These are phyloP conservation scores for Kuraishia piskuri DNA, from an alignment of 805 yeast genomes.

Conservation along the genomic window DNA sequence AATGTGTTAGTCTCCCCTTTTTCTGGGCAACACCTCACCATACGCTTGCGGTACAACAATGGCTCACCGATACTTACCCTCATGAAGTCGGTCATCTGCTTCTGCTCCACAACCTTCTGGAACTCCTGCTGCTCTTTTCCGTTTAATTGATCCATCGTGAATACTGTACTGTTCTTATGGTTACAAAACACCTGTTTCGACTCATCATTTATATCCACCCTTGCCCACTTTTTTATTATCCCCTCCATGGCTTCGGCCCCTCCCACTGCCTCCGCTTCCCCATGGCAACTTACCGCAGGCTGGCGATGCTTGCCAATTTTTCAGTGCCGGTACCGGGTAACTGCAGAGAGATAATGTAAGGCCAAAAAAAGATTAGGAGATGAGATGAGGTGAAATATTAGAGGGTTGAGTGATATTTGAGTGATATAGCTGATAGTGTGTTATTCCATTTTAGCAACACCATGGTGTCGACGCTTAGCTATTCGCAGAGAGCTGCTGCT, in stretches of 20 bases:
- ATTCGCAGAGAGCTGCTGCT: slow-evolving; percentile 56
- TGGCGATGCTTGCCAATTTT: neutral
- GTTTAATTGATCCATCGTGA: slow-evolving; percentile 86
- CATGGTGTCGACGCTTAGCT: slow-evolving; percentile 23
- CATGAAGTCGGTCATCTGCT: slow-evolving; percentile 99
- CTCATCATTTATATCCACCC: neutral
- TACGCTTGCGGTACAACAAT: neutral
- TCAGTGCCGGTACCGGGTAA: neutral
- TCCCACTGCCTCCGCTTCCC: neutral
- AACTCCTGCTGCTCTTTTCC: slow-evolving; percentile 94
- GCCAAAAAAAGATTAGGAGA: neutral
- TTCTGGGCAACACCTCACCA: neutral
- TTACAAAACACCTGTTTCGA: neutral
- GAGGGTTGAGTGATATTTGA: neutral
- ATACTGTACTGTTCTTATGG: too few relatives aligned
- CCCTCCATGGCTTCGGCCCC: neutral
- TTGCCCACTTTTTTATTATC: too few relatives aligned
- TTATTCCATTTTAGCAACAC: neutral
- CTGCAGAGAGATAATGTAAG: neutral
- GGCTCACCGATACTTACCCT: slow-evolving; percentile 49
- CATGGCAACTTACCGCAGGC: neutral
- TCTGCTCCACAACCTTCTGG: slow-evolving; percentile 90
- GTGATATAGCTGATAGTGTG: too few relatives aligned
- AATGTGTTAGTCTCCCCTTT: neutral
- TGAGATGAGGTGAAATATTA: neutral